A percentile compares a stretch with the other conserved stretches of the same genome.
Evolutionary conservation across 2,329 filamentous ascomycete genomes (phyloP).

Genomic region (Microcyclospora tardicrescens): DNA sequence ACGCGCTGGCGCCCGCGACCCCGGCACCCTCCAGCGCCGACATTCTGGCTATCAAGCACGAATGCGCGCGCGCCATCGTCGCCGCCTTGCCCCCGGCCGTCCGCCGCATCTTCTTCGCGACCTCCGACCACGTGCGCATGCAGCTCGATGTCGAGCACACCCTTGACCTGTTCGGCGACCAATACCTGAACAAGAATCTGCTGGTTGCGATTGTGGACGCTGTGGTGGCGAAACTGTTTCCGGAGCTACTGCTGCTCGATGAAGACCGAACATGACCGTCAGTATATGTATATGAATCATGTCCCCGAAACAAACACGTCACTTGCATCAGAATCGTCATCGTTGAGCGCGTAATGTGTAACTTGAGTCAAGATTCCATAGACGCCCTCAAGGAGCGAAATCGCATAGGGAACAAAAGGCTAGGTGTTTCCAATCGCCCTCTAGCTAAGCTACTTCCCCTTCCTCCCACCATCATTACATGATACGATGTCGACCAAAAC

Average conservation of each 20-base stretch:
- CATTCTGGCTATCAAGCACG: constrained; percentile 50
- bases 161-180: constrained; percentile 63
- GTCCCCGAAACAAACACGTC: too few species aligned
- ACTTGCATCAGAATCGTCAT: too few species aligned
- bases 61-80: constrained; percentile 49
- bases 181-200: constrained; percentile 86
- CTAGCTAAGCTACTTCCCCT: too few species aligned
- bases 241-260: constrained; percentile 50
- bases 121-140: constrained; percentile 14
- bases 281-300: not conserved
- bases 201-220: constrained; percentile 73
- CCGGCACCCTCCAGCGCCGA: constrained; percentile 48
- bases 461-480: too few species aligned
- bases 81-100: constrained; percentile 35
- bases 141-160: constrained; percentile 35
- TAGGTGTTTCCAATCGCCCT: too few species aligned
- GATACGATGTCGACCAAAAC: too few species aligned
- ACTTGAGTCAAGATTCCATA: too few species aligned
- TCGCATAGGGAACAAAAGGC: too few species aligned
- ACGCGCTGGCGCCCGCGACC: constrained; percentile 54
- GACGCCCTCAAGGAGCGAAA: too few species aligned
- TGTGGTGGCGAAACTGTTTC: constrained; percentile 67
- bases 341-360: too few species aligned
- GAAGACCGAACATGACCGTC: not conserved
- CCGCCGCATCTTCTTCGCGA: constrained; percentile 32